Conservation (phyloP, 148 eudicot species). For the Talinum fruticosum region DNA sequence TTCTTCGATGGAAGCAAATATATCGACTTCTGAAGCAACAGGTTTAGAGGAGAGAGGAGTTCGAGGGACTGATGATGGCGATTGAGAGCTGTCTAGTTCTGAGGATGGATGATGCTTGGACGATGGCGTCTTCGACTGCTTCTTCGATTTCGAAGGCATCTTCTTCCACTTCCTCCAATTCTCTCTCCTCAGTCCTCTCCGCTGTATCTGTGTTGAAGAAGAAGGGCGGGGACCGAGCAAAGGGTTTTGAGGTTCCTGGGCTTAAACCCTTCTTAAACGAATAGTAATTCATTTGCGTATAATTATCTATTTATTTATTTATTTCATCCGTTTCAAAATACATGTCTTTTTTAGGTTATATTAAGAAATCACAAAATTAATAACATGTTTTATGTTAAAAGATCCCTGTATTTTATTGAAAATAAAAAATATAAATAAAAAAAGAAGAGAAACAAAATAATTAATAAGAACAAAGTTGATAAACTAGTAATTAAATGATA, state of each 20-base stretch:
- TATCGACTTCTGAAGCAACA: conserved; percentile 34
- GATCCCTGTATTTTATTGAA: too few relatives aligned
- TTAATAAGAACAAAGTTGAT: too few relatives aligned
- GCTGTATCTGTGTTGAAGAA: too few relatives aligned
- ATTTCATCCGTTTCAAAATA: too few relatives aligned
- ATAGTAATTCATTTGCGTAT: too few relatives aligned
- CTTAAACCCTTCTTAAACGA: conserved; percentile 9
- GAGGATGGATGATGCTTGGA: conserved; percentile 28
- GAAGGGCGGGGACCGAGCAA: background rate
- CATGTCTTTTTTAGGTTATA: too few relatives aligned
- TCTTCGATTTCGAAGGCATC: conserved; percentile 56
- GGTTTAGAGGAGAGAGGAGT: conserved; percentile 16
- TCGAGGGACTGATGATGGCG: conserved; percentile 20
- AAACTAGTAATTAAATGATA: too few relatives aligned
- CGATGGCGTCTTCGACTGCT: conserved; percentile 35
- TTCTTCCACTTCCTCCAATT: background rate
- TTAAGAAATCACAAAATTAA: too few relatives aligned
- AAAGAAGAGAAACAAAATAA: too few relatives aligned
- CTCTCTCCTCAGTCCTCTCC: background rate
- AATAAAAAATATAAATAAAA: too few relatives aligned
- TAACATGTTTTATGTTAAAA: too few relatives aligned
- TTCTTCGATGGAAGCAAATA: conserved; percentile 37
- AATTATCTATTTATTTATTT: too few relatives aligned
- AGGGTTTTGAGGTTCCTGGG: background rate
- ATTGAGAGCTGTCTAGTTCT: conserved; percentile 30